Conservation (phyloP, 306 rosid species). For the Vicia sativa region DNA sequence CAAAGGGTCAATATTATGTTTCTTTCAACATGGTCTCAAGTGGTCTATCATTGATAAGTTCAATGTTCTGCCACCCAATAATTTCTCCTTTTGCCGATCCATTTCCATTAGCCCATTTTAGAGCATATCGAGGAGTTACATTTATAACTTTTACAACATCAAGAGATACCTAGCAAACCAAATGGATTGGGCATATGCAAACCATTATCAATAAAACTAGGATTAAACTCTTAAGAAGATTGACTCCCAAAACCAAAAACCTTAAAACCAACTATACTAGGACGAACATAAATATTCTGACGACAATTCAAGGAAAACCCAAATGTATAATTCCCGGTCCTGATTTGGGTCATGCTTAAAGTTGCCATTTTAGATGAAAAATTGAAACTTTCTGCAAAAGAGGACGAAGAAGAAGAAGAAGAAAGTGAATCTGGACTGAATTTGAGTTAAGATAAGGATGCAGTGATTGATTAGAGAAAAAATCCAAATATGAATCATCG, state of each 20-base stretch:
- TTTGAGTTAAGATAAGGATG: slow-evolving; percentile 42
- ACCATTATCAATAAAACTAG: slow-evolving; percentile 82
- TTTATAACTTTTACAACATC: slow-evolving; percentile 90
- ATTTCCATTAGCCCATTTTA: slow-evolving; percentile 65
- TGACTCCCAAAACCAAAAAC: slow-evolving; percentile 63
- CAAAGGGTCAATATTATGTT: too few species aligned
- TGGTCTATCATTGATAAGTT: slow-evolving; percentile 88
- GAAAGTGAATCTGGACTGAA: slow-evolving; percentile 65
- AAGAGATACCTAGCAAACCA: slow-evolving; percentile 71
- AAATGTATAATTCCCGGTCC: slow-evolving; percentile 51
- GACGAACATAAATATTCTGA: slow-evolving; percentile 40
- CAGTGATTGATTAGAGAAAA: background rate
- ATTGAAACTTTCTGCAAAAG: slow-evolving; percentile 31
- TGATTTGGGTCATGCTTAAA: slow-evolving; percentile 62
- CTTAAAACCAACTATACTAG: slow-evolving; percentile 61
- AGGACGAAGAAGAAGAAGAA: background rate
- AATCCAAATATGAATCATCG: slow-evolving; percentile 46
- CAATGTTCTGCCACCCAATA: slow-evolving; percentile 96
- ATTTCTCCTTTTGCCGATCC: slow-evolving; percentile 84
- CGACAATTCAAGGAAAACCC: slow-evolving; percentile 50
- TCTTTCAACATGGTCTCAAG: slow-evolving; percentile 92
- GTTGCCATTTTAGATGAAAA: slow-evolving; percentile 62
- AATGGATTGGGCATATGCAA: slow-evolving; percentile 86
- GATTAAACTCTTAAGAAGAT: slow-evolving; percentile 71
- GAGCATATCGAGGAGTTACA: slow-evolving; percentile 96